These are phyloP conservation scores for Wickerhamomyces sydowiorum DNA, from an alignment of 805 yeast species.

Conservation along the genomic window DNA sequence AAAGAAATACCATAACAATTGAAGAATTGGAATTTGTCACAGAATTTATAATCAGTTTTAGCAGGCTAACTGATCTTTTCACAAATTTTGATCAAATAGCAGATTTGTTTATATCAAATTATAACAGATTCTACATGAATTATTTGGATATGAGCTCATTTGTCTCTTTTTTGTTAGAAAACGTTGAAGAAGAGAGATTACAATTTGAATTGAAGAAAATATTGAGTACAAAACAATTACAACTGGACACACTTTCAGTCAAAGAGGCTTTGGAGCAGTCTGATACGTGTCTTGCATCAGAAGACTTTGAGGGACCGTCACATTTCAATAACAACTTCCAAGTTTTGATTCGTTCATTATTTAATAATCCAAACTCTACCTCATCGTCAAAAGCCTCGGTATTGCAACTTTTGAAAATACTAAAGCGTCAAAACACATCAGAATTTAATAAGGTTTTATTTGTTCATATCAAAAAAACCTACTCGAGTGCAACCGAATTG, in stretches of 20 bases:
- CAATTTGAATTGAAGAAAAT: conserved; percentile 4
- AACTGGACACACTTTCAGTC: neutral
- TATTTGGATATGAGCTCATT: conserved; percentile 7
- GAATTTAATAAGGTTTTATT: conserved; percentile 22
- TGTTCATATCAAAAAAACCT: conserved; percentile 24
- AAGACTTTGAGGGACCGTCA: conserved; percentile 7
- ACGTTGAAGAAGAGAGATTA: neutral
- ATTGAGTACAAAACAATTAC: neutral
- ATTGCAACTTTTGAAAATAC: conserved; percentile 16
- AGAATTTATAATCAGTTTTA: neutral
- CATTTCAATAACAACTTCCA: conserved; percentile 19
- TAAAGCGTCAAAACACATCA: conserved; percentile 14
- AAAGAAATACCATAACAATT: neutral
- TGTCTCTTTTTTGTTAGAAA: conserved; percentile 1
- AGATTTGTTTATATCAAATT: conserved; percentile 3
- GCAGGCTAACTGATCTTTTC: neutral
- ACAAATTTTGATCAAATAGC: neutral
- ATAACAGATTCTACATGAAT: neutral
- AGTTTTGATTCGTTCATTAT: conserved; percentile 13
- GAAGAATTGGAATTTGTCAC: neutral
- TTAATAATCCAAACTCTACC: conserved; percentile 8
- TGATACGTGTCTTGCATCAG: conserved; percentile 6
- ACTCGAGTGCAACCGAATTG: conserved; percentile 24
- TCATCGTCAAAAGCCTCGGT: conserved; percentile 4
- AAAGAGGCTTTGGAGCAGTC: conserved; percentile 1